These are phyloP conservation scores for Pichia kluyveri DNA, from an alignment of 805 yeast species.

Conservation along the genomic window DNA sequence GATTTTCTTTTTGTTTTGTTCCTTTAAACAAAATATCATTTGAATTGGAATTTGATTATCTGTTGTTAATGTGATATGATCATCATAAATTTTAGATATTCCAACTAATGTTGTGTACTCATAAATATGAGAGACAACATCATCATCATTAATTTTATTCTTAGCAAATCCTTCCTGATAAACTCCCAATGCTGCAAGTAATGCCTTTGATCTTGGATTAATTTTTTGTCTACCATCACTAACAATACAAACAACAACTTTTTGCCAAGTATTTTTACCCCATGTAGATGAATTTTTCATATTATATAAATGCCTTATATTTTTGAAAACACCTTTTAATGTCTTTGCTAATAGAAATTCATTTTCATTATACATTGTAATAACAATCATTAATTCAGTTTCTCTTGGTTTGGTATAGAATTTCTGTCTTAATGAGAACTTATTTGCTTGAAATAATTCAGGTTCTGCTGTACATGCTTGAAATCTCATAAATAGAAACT, in stretches of 20 bases:
- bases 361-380: constrained; percentile 87
- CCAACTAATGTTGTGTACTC: constrained; percentile 93
- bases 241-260: constrained; percentile 79
- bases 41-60: constrained; percentile 74
- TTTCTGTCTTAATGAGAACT: constrained; percentile 76
- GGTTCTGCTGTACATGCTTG: constrained; percentile 95
- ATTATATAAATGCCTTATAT: constrained; percentile 66
- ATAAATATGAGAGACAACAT: constrained; percentile 80
- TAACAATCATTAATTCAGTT: constrained; percentile 78
- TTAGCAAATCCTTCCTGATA: constrained; percentile 96
- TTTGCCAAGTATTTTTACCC: constrained; percentile 97
- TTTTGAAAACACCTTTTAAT: constrained; percentile 82
- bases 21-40: constrained; percentile 81
- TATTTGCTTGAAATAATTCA: constrained; percentile 45
- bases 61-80: constrained; percentile 57
- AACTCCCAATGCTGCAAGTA: constrained; percentile 79
- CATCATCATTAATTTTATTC: constrained; percentile 72
- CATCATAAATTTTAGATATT: constrained; percentile 49
- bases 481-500: constrained; percentile 82
- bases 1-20: constrained; percentile 79
- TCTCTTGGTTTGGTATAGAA: constrained; percentile 69
- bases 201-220: constrained; percentile 66
- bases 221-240: constrained; percentile 89
- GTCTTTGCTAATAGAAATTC: constrained; percentile 79
- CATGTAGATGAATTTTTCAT: constrained; percentile 59